Base-by-base conservation (phyloP, 768 basidiomycete genomes). In the Mycena latifolia region DNA sequence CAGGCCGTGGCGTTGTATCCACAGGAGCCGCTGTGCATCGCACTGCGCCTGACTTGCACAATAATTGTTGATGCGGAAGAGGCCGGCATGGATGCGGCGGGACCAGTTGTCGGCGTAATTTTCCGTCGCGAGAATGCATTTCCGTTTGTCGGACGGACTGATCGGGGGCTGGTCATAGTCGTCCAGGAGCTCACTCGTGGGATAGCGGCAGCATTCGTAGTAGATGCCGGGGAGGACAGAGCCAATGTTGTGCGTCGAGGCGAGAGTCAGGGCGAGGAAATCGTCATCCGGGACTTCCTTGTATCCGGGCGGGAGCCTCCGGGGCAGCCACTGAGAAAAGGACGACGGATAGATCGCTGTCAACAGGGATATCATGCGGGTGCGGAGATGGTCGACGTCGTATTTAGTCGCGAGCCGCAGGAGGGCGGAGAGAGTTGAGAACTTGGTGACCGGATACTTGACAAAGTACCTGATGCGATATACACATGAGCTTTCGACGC, bases 321-420 rank as follows among this genome's bases (percentile, higher is more conserved):
- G 41, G 1, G 25, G 6, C 6, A 47, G 29, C 43, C 41, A 62
- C 8, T 2, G 41, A 8, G 27, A 5, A 22, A 53, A 22, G 5
- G 53, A 47, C n/a, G 52, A 10, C 3, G 61, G 61, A 25, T 62
- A 62, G 17, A 62, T 47, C 1, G 31, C 9, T 1, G 24, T 28
- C 29, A 62, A 17, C 17, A 62, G 46, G 27, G 61, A 54, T 2
- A 48, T 48, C 45, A 55, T 55, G 24, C 53, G 52, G 20, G 2
- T 24, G 29, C 61, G 45, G 31, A 62, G 4, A n/a, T 54, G 39
- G n/a, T 55, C 61, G 20, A 55, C 53, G 1, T 62, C 61, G 20
- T 62, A 62, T 47, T 62, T 58, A 4, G 45, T 37, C 4, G 31
- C 24, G 11, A 62, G 51, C 2, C 52, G 29, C 29, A 55, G 17